Conservation (phyloP, 495 filamentous ascomycete species). For the Immersiella caudata region DNA sequence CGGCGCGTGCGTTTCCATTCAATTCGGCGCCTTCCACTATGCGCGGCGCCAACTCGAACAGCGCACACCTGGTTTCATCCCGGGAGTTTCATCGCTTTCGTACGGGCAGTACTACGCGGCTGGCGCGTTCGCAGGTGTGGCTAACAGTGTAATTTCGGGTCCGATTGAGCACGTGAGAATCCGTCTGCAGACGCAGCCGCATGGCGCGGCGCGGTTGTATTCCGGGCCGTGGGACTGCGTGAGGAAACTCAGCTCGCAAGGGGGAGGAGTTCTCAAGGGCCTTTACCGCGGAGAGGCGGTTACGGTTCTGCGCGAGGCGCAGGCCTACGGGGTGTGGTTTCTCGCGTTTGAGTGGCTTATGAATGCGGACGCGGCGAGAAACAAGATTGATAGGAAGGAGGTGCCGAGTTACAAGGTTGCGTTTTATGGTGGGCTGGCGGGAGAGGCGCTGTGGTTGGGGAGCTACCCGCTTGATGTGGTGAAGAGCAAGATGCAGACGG, state of each 20-base stretch:
- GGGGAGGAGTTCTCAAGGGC: conserved; percentile 67
- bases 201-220: conserved; percentile 77
- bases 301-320: conserved; percentile 84
- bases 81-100: conserved; percentile 47
- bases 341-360: conserved; percentile 93
- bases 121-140: conserved; percentile 88
- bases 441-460: conserved; percentile 88
- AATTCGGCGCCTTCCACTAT: conserved; percentile 96
- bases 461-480: conserved; percentile 96
- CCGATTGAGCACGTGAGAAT: conserved; percentile 98
- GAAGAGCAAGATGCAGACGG: conserved; percentile 99
- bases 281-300: conserved; percentile 86
- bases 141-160: conserved; percentile 84
- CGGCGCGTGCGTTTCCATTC: conserved; percentile 94
- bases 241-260: conserved; percentile 71
- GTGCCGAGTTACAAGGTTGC: conserved; percentile 85
- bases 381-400: conserved; percentile 71
- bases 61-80: conserved; percentile 43
- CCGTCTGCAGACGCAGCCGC: conserved; percentile 95
- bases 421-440: conserved; percentile 88
- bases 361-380: conserved; percentile 80
- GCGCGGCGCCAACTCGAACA: conserved; percentile 84
- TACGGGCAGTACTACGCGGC: conserved; percentile 88
- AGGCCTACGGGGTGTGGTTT: conserved; percentile 97
- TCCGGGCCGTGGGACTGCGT: conserved; percentile 87